Conservation (phyloP, 2,329 filamentous ascomycete genomes). For the Thermothelomyces thermophilus region DNA sequence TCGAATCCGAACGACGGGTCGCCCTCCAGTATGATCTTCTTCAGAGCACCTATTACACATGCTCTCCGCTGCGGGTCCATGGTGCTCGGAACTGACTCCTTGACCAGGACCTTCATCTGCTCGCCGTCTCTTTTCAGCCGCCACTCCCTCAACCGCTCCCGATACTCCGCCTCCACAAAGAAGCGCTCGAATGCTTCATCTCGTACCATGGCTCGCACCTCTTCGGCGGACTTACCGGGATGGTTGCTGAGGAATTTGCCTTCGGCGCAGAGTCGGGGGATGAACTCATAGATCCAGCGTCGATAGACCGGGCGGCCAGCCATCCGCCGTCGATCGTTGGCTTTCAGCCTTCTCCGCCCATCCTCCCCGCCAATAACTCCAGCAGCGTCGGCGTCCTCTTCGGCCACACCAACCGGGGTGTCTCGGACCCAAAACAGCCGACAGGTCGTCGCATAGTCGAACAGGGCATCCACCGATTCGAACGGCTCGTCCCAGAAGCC, state of each 20-base stretch:
- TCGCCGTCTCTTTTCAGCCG: constrained; percentile 35
- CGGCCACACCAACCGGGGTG: constrained; percentile 5
- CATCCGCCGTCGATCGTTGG: constrained; percentile 53
- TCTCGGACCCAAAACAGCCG: constrained; percentile 48
- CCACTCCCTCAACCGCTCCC: constrained; percentile 36
- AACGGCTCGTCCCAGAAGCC: constrained; percentile 52
- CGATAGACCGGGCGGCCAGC: constrained; percentile 49
- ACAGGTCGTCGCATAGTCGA: constrained; percentile 52
- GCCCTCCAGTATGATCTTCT: constrained; percentile 43
- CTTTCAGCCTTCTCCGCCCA: constrained; percentile 36
- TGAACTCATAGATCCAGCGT: constrained; percentile 56
- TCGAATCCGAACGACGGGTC: constrained; percentile 35
- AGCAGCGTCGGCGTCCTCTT: constrained; percentile 24
- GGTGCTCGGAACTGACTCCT: constrained; percentile 24
- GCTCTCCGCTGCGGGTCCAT: constrained; percentile 30
- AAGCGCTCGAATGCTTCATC: constrained; percentile 50
- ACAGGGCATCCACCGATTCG: constrained; percentile 47
- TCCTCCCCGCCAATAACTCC: constrained; percentile 25
- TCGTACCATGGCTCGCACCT: constrained; percentile 41
- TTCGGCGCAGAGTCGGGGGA: constrained; percentile 44
- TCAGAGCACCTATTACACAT: constrained; percentile 37
- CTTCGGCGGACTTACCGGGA: neutral
- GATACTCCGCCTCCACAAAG: constrained; percentile 37
- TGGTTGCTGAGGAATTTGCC: constrained; percentile 28
- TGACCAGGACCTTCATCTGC: constrained; percentile 31